phyloP scores from a whole-genome alignment of 768 basidiomycete genomes.

The Lactarius evosmus region DNA sequence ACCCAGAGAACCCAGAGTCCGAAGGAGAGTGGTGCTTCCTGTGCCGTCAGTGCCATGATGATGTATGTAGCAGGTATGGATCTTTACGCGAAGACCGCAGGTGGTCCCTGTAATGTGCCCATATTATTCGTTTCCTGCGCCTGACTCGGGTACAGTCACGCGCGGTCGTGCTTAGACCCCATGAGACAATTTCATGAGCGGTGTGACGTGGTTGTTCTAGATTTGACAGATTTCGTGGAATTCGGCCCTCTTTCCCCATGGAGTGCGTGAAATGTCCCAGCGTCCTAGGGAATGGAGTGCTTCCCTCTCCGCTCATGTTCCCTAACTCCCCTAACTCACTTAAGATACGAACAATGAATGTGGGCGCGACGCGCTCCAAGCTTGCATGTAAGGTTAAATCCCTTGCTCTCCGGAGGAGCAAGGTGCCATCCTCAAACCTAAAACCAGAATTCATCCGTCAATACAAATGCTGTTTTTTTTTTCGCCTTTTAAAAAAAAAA shows the following conservation, averaged over 20 bases:
- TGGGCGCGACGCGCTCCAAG: conserved; percentile 12
- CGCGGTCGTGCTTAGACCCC: conserved; percentile 4
- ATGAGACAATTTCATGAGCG: conserved; percentile 10
- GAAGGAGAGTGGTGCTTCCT: conserved; percentile 19
- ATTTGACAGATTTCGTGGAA: conserved; percentile 20
- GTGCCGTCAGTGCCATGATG: conserved; percentile 25
- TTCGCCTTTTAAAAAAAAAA: neutral
- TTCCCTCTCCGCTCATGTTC: conserved; percentile 4
- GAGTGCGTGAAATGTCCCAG: conserved; percentile 13
- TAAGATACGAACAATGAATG: neutral
- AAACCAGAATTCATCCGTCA: neutral
- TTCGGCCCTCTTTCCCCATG: conserved; percentile 22
- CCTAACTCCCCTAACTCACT: conserved; percentile 1
- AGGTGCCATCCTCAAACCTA: neutral
- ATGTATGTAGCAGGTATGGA: conserved; percentile 13
- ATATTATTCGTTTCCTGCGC: neutral
- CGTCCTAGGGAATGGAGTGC: conserved; percentile 9
- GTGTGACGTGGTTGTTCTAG: conserved; percentile 21
- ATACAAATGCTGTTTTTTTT: neutral
- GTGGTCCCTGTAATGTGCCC: neutral
- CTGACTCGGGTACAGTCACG: conserved; percentile 6
- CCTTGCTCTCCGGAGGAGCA: conserved; percentile 6
- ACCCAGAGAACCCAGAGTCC: conserved; percentile 23
- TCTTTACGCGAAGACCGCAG: conserved; percentile 11
- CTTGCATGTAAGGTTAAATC: neutral